Base-by-base conservation (phyloP, 805 yeast genomes). In the Saccharomyces mikatae region DNA sequence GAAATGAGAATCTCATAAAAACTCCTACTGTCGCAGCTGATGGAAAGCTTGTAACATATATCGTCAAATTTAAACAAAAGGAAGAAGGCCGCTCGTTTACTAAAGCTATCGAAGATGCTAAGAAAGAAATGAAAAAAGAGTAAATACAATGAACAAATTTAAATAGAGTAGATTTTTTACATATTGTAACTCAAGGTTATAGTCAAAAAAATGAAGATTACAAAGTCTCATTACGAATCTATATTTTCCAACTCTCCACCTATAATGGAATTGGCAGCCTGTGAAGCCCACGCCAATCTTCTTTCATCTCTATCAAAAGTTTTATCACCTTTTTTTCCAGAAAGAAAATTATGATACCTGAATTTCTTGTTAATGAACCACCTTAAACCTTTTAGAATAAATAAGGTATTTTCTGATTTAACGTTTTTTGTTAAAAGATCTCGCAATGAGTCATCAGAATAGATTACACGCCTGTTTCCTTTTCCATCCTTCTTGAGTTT, bases 1-100 rank as follows among this genome's bases (percentile, higher is more conserved):
- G 92, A 50, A 79, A 84, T 67, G 85, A 88, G 30, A 80, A 83
- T 30, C 71, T 81, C 60, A 82, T 90, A 13, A 78, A 84, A 59
- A 74, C 89, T 31, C 88, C 96, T 2, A 79, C 79, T 13, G 76
- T 87, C 30, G 78, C 77, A 32, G 70, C 76, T 2, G 80, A 76
- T 6, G 85, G 84, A 27, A 71, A 75, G 47, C 74, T 90, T 50
- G 82, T 80, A 32, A 84, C 90, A 1, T 91, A 81, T 65, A 74
- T 89, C 50, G 74, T 86, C 22, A 82, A 81, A 62, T 95, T 92
- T 47, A 92, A 91, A 72, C 68, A 65, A 54, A 69, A 68, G 46
- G 59, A 70, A 6, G 73, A 70, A 53, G 74, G 73, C 22, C 69
- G 70, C 48, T 61, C 62, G 50, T 63, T 70, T 44, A 61, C 64